A percentile compares a stretch with the other conserved stretches of the same genome.
Conservation (phyloP, 176 grass and related monocot species). For the Avena insularis region DNA sequence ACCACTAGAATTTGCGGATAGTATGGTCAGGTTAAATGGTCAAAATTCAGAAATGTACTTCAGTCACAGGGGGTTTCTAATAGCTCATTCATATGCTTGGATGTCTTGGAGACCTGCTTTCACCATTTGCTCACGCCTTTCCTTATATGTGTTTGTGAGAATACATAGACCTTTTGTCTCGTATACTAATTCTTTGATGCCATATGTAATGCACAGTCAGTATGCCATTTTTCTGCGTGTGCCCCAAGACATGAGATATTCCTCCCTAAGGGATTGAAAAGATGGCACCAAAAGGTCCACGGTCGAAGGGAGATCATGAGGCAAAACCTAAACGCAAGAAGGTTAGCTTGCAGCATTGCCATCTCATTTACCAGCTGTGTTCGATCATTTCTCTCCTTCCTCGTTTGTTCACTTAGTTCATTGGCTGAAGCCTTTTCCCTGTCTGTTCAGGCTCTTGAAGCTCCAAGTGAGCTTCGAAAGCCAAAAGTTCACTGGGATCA, state of each 20-base stretch:
- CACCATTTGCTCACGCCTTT: slow-evolving; percentile 2
- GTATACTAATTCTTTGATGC: slow-evolving; percentile 24
- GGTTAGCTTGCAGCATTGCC: slow-evolving; percentile 60
- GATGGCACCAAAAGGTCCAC: slow-evolving; percentile 98
- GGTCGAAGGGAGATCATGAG: slow-evolving; percentile 90
- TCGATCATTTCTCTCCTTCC: slow-evolving; percentile 21
- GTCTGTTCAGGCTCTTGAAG: slow-evolving; percentile 77
- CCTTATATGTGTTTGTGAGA: background rate
- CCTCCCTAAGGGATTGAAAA: slow-evolving; percentile 46
- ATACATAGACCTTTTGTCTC: background rate
- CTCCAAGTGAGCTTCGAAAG: slow-evolving; percentile 80
- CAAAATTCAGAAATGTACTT: background rate
- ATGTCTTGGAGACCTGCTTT: background rate
- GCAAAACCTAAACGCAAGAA: slow-evolving; percentile 93
- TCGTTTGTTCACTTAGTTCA: background rate
- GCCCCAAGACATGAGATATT: slow-evolving; percentile 41
- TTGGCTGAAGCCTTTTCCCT: slow-evolving; percentile 6
- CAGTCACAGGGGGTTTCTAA: background rate
- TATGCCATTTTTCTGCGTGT: slow-evolving; percentile 31
- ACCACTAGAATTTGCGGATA: background rate
- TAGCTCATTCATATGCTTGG: background rate
- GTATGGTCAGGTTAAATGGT: background rate
- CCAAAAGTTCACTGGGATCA: slow-evolving; percentile 98
- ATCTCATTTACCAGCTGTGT: slow-evolving; percentile 37
- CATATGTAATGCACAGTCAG: slow-evolving; percentile 17